phyloP scores from a whole-genome alignment of 1,139 yeast genomes.

The Lodderomyces jiufengensis region DNA sequence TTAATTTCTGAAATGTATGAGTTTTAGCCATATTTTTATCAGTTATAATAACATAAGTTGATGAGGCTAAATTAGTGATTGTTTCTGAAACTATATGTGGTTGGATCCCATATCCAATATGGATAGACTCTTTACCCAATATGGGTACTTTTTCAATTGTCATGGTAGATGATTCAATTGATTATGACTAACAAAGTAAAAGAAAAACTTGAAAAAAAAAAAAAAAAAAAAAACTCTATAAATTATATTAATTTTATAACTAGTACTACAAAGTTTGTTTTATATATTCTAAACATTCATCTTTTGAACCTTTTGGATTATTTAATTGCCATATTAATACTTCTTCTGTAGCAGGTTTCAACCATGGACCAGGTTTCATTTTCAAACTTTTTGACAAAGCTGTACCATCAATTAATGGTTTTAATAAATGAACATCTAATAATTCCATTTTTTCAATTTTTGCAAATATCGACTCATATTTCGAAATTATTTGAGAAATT shows the following conservation, averaged over 20 bases:
- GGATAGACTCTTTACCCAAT: conserved; percentile 81
- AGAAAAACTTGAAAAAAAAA: conserved; percentile 3
- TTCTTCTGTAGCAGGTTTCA: conserved; percentile 51
- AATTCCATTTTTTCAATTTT: conserved; percentile 29
- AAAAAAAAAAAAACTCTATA: conserved; percentile 1
- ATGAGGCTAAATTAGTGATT: conserved; percentile 61
- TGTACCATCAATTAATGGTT: conserved; percentile 69
- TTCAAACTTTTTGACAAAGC: conserved; percentile 48
- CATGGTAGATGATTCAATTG: conserved; percentile 17
- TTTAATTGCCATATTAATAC: conserved; percentile 74
- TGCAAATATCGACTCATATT: conserved; percentile 34
- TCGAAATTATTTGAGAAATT: conserved; percentile 9
- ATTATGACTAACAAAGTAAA: conserved; percentile 5
- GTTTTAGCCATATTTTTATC: conserved; percentile 77
- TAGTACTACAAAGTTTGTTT: conserved; percentile 15
- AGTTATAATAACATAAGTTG: conserved; percentile 88
- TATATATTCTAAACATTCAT: conserved; percentile 51
- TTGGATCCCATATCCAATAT: conserved; percentile 83
- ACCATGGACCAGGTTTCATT: conserved; percentile 83
- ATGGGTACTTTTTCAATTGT: conserved; percentile 57
- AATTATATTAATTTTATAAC: too few species aligned
- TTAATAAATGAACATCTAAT: conserved; percentile 39
- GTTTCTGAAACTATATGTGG: conserved; percentile 73
- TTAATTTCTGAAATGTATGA: conserved; percentile 50
- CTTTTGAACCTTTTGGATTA: conserved; percentile 51